Conservation (phyloP, 768 basidiomycete genomes). For the Trametes cinnabarina region DNA sequence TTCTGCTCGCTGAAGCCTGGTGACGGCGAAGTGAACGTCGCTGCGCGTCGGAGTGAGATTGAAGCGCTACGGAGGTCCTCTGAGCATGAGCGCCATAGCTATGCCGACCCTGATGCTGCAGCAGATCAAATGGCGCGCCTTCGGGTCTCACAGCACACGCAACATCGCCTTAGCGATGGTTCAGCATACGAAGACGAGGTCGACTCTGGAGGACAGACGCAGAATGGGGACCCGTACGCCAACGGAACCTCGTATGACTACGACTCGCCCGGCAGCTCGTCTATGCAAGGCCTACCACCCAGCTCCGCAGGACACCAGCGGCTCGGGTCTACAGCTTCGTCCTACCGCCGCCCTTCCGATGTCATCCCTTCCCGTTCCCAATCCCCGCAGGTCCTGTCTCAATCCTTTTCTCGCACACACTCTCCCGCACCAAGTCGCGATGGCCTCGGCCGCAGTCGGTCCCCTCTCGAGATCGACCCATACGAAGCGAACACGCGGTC, state of each 20-base stretch:
- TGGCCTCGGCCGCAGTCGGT: constrained; percentile 17
- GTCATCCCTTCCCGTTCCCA: constrained; percentile 5
- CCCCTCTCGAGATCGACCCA: constrained; percentile 26
- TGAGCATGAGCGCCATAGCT: constrained; percentile 19
- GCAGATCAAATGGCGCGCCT: constrained; percentile 47
- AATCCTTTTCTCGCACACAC: constrained; percentile 24
- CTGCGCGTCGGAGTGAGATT: constrained; percentile 58
- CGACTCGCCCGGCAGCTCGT: constrained; percentile 10
- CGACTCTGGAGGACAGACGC: background rate
- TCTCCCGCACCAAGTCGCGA: constrained; percentile 16
- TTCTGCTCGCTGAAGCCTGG: constrained; percentile 87
- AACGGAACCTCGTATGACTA: constrained; percentile 20
- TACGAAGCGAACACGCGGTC: constrained; percentile 24
- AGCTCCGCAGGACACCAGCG: constrained; percentile 17
- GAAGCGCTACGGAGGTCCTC: constrained; percentile 42
- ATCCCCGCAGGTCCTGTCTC: constrained; percentile 19
- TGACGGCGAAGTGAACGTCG: constrained; percentile 70
- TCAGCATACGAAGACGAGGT: constrained; percentile 48
- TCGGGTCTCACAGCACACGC: constrained; percentile 45
- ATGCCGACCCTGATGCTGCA: constrained; percentile 36
- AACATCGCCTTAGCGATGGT: constrained; percentile 53
- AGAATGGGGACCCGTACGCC: constrained; percentile 7
- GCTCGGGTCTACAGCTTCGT: constrained; percentile 13
- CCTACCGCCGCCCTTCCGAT: constrained; percentile 17
- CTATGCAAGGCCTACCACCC: constrained; percentile 5